These are phyloP conservation scores for Cutaneotrichosporon sp. DNA, from an alignment of 1,284 basidiomycete species.

Conservation along the genomic window DNA sequence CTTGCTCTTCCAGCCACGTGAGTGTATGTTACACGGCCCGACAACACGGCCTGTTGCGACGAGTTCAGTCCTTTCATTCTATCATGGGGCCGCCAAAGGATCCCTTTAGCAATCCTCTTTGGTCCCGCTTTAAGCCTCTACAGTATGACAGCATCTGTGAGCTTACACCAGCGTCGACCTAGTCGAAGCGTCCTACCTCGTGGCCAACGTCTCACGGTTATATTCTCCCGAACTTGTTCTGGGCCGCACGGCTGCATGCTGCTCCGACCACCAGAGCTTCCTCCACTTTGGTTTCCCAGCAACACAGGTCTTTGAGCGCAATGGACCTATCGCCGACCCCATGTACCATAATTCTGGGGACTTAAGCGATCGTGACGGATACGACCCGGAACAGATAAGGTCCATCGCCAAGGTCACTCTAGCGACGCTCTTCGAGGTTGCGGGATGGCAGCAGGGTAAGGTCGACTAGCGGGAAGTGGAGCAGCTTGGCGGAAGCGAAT, in stretches of 20 bases:
- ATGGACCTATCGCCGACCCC: conserved; percentile 73
- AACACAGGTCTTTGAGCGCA: conserved; percentile 64
- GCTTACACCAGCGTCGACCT: conserved; percentile 62
- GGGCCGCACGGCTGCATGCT: conserved; percentile 71
- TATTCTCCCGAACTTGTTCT: conserved; percentile 78
- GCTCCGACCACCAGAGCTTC: conserved; percentile 79
- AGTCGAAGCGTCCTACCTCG: conserved; percentile 65
- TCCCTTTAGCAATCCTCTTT: no score
- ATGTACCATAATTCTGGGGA: conserved; percentile 65
- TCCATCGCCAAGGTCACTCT: conserved; percentile 76
- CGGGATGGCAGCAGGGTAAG: conserved; percentile 20
- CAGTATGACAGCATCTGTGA: background rate
- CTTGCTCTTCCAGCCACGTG: conserved; percentile 61
- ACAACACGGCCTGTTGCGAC: no score
- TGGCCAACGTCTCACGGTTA: conserved; percentile 60
- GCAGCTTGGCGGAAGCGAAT: no score
- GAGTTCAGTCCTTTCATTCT: no score
- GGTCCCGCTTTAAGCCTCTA: no score
- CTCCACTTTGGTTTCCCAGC: conserved; percentile 73
- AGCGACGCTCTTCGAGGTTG: conserved; percentile 40
- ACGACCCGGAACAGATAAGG: conserved; percentile 71
- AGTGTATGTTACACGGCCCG: conserved; percentile 19
- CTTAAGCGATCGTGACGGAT: conserved; percentile 66
- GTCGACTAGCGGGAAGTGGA: no score
- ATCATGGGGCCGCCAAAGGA: no score